phyloP scores from a whole-genome alignment of 352 stramenopile species.

The Phytophthora citricola region DNA sequence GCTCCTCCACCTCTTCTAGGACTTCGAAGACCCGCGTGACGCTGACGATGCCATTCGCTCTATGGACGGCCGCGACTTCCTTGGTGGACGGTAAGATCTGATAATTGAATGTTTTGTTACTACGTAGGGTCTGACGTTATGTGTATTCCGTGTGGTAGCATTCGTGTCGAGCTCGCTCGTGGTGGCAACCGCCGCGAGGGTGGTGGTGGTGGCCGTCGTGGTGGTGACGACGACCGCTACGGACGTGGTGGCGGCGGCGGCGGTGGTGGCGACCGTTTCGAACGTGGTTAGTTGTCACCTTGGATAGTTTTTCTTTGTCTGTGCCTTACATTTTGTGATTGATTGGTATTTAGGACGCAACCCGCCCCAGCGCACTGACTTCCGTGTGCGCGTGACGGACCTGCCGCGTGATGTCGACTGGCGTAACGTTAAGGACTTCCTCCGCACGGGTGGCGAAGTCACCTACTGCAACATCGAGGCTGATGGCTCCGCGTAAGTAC shows the following conservation, averaged over 20 bases:
- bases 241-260: conserved; percentile 41
- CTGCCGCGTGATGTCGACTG: conserved; percentile 82
- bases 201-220: conserved; percentile 39
- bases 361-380: conserved; percentile 79
- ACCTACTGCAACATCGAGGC: conserved; percentile 87
- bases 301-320: too few relatives aligned
- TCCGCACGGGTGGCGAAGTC: conserved; percentile 84
- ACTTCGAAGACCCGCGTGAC: conserved; percentile 90
- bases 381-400: conserved; percentile 78
- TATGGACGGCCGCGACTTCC: conserved; percentile 88
- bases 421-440: conserved; percentile 89
- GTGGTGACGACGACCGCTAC: conserved; percentile 43
- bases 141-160: conserved; percentile 40
- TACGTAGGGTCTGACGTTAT: conserved; percentile 2
- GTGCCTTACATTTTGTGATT: neutral
- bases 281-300: conserved; percentile 53
- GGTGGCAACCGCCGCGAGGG: conserved; percentile 73
- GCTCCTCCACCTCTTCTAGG: conserved; percentile 74
- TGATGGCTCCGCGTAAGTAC: conserved; percentile 83
- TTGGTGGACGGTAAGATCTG: conserved; percentile 72
- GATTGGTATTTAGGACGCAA: conserved; percentile 52
- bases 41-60: conserved; percentile 87
- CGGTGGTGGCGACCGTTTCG: conserved; percentile 57
- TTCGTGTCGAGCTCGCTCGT: conserved; percentile 84
- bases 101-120: neutral